phyloP scores from a whole-genome alignment of 2,329 filamentous ascomycete species.

The Aspergillus japonicus region DNA sequence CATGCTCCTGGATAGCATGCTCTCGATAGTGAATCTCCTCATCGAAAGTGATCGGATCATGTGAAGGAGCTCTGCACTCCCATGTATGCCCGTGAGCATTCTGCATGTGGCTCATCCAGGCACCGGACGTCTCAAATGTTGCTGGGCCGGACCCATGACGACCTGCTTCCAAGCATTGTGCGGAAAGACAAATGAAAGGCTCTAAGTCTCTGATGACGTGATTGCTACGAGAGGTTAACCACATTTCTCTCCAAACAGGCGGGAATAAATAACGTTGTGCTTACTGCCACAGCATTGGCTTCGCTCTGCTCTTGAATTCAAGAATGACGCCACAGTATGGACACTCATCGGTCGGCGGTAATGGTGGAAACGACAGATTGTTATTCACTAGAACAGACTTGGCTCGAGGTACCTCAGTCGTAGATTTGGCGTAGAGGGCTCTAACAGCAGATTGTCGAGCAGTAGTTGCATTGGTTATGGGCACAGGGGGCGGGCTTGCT shows the following conservation, averaged over 20 bases:
- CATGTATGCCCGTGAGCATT: slow-evolving; percentile 29
- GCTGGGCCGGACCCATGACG: slow-evolving; percentile 4
- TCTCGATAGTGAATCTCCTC: slow-evolving; percentile 25
- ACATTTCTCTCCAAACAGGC: neutral
- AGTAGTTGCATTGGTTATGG: slow-evolving; percentile 15
- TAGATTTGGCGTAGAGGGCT: slow-evolving; percentile 10
- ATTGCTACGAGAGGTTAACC: slow-evolving; percentile 8
- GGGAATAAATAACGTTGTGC: slow-evolving; percentile 2
- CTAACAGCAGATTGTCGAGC: slow-evolving; percentile 13
- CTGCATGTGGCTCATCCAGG: slow-evolving; percentile 18
- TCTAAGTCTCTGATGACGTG: slow-evolving; percentile 15
- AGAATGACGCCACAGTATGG: slow-evolving; percentile 17
- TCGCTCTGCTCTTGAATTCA: slow-evolving; percentile 11
- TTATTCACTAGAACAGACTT: slow-evolving; percentile 15
- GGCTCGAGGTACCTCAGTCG: slow-evolving; percentile 11
- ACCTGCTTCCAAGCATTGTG: slow-evolving; percentile 11
- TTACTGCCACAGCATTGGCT: slow-evolving; percentile 11
- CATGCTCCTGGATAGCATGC: slow-evolving; percentile 26
- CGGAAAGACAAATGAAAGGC: slow-evolving; percentile 14
- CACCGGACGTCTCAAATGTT: slow-evolving; percentile 16
- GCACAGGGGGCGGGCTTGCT: slow-evolving; percentile 3
- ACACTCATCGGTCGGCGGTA: slow-evolving; percentile 12
- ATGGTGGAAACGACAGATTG: slow-evolving; percentile 15
- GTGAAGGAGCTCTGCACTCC: slow-evolving; percentile 31
- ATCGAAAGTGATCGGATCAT: slow-evolving; percentile 26